Percentiles rank a stretch among this genome's conserved stretches.
These are phyloP conservation scores for Rhodotorula kratochvilovae DNA, from an alignment of 768 basidiomycete genomes.

Conservation along the genomic window DNA sequence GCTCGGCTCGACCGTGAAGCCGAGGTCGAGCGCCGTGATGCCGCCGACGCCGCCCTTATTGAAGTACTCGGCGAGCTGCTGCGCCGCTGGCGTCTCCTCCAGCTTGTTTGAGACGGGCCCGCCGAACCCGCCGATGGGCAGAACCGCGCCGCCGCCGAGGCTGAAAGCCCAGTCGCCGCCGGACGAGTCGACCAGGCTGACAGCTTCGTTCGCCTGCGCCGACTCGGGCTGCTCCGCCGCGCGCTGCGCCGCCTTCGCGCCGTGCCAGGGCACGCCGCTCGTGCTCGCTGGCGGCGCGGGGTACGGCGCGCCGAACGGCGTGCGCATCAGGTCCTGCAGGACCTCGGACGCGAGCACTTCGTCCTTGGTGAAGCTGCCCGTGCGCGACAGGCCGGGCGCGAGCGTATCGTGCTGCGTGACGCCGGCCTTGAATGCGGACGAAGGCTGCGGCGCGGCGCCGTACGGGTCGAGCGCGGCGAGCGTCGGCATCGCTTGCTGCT, in stretches of 20 bases:
- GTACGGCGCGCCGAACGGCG: neutral
- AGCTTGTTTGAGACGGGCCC: slow-evolving; percentile 9
- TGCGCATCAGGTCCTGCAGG: slow-evolving; percentile 26
- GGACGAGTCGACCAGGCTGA: neutral
- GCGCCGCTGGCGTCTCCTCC: slow-evolving; percentile 26
- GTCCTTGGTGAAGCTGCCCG: slow-evolving; percentile 33
- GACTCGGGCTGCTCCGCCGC: too few species aligned
- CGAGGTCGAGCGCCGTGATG: slow-evolving; percentile 37
- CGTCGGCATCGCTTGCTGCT: neutral
- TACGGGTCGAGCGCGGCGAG: neutral
- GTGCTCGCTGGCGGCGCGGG: neutral
- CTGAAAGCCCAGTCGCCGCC: neutral
- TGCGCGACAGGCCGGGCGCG: slow-evolving; percentile 25
- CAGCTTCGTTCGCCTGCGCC: neutral
- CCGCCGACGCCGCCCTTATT: slow-evolving; percentile 37
- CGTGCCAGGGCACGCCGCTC: neutral
- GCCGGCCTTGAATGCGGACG: slow-evolving; percentile 14
- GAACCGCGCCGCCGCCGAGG: neutral
- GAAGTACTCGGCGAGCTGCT: slow-evolving; percentile 30
- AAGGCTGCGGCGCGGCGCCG: neutral
- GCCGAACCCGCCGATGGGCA: too few species aligned
- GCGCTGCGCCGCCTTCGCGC: slow-evolving; percentile 4
- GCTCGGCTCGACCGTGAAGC: slow-evolving; percentile 28
- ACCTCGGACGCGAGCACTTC: slow-evolving; percentile 38
- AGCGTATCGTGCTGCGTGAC: slow-evolving; percentile 13